Base-by-base conservation (phyloP, 257 asterid species). In the Forsythia suspensa region DNA sequence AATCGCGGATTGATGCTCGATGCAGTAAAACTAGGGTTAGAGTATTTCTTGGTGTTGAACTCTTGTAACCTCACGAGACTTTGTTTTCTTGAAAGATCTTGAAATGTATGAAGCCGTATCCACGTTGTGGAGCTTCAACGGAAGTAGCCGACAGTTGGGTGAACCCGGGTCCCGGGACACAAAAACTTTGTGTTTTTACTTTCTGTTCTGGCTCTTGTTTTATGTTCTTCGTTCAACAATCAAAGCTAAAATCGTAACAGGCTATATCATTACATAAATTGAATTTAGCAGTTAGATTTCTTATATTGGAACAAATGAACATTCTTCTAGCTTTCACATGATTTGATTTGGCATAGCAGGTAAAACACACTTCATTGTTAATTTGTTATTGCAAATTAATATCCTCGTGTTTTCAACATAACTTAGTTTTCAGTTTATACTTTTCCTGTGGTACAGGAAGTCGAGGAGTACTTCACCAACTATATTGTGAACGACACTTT, bases 401-500 rank as follows among this genome's bases (percentile, higher is more conserved):
- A 4, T 74, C 34, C 34, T 29, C 34, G 34, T 29, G 34, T 5
- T n/a, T 41, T 57, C 18, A 52, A 24, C 8, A 2, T 20, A 4
- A 39, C 21, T 16, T 46, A 8, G 9, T 6, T 40, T 57, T 42
- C 36, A 24, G 15, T 67, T 46, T 11, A 15, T 21, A 66, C 42
- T 15, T 34, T 77, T 65, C 68, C 34, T 77, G 59, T 72, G 20
- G 44, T 81, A 51, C 92, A 94, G 97, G 97, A 94, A 85, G 86
- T 94, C 40, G 85, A 87, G 70, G 94, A 92, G 82, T 92, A 92
- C 86, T 94, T 94, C 82, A 78, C 96, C 78, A 88, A 94, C 78
- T 94, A 94, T 85, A 92, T 92, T 2, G 90, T 92, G 55, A 92
- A 94, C 16, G 97, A 94, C 73, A 91, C 91, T 77, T 81, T 94